Percentiles rank a stretch among this genome's conserved stretches.
Conservation (phyloP, 257 asterid genomes). For the Verbena officinalis region DNA sequence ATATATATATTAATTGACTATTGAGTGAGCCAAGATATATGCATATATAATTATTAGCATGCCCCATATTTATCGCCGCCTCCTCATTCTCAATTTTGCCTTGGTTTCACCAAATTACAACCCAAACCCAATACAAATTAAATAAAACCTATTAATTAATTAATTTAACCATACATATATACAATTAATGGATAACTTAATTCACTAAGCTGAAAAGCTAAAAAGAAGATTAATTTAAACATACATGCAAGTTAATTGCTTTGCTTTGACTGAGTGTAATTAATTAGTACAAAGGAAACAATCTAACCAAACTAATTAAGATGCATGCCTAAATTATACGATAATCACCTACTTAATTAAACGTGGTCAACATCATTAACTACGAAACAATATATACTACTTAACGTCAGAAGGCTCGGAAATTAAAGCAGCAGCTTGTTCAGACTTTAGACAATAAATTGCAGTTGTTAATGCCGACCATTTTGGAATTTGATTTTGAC, state of each 20-base stretch:
- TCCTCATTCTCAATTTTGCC: conserved; percentile 28
- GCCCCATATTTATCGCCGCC: conserved; percentile 22
- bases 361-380: conserved; percentile 41
- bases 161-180: too few relatives aligned
- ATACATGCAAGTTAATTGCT: too few relatives aligned
- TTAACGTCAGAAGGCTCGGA: conserved; percentile 40
- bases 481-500: conserved; percentile 17
- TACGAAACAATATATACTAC: conserved; percentile 25
- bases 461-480: conserved; percentile 53
- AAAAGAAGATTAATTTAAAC: too few relatives aligned
- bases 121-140: not conserved
- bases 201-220: too few relatives aligned
- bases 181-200: too few relatives aligned
- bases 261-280: too few relatives aligned
- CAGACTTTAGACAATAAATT: too few relatives aligned
- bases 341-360: conserved; percentile 37
- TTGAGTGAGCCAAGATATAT: conserved; percentile 36
- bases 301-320: conserved; percentile 25
- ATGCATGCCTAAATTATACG: conserved; percentile 22
- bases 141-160: too few relatives aligned
- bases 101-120: conserved; percentile 40
- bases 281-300: conserved; percentile 40
- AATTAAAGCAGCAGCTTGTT: conserved; percentile 4
- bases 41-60: too few relatives aligned
- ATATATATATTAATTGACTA: too few relatives aligned